Percentiles rank a stretch among this genome's conserved stretches.
phyloP scores from a whole-genome alignment of 1,139 yeast genomes.

The Diutina rugosa region DNA sequence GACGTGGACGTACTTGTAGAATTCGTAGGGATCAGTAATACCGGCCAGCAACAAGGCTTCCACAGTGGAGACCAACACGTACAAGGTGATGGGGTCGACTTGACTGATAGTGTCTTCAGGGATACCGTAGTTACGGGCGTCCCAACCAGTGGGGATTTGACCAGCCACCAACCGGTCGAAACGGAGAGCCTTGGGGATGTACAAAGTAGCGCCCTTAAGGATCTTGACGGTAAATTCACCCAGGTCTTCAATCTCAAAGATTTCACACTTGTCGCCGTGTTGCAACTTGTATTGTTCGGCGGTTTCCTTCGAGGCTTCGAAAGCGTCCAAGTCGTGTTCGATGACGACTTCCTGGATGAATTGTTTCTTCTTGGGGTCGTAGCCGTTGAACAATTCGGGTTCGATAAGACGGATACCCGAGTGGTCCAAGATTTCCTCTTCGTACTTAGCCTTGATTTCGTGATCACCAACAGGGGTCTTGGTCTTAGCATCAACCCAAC shows the following conservation, averaged over 20 bases:
- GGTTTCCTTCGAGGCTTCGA: constrained; percentile 88
- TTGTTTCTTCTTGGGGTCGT: constrained; percentile 88
- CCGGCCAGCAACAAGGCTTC: constrained; percentile 92
- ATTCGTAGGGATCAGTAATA: constrained; percentile 95
- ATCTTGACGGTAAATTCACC: constrained; percentile 88
- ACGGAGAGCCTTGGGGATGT: constrained; percentile 89
- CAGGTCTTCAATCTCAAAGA: constrained; percentile 75
- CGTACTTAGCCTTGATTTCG: constrained; percentile 86
- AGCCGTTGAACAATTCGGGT: constrained; percentile 88
- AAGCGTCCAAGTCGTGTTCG: constrained; percentile 92
- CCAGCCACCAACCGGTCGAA: constrained; percentile 97
- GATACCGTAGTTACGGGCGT: constrained; percentile 89
- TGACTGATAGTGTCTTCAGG: constrained; percentile 85
- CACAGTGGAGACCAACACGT: constrained; percentile 83
- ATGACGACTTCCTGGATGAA: constrained; percentile 90
- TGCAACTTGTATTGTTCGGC: constrained; percentile 90
- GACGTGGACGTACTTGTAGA: constrained; percentile 94
- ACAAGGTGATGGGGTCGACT: constrained; percentile 92
- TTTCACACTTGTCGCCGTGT: constrained; percentile 90
- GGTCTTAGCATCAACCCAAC: constrained; percentile 96
- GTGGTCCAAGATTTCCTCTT: constrained; percentile 76
- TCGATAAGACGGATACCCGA: constrained; percentile 94
- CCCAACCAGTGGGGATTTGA: constrained; percentile 98
- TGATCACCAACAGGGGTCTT: constrained; percentile 87
- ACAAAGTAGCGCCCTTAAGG: constrained; percentile 85